Base-by-base conservation (phyloP, 176 grass and related monocot genomes). In the Metroxylon sagu region DNA sequence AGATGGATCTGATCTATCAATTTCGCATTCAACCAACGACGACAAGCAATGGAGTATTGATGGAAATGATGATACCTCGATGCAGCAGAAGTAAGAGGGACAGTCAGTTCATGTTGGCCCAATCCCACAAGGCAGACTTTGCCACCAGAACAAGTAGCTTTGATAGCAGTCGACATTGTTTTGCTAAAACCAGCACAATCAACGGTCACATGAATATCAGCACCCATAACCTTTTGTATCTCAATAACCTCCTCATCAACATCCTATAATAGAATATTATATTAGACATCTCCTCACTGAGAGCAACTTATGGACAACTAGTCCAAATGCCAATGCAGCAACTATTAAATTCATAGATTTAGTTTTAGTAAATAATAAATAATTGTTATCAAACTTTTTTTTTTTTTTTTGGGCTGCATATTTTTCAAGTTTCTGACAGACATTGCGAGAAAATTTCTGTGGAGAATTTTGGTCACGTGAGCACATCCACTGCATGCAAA, bases 71-170 rank as follows among this genome's bases (percentile, higher is more conserved):
- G 5, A 29, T 73, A 77, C 80, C 80, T 83, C 48, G 80, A 74
- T 56, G 86, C 86, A 26, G 91, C 91, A 28, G 91, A 30, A 28
- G 86, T 90, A 26, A 96, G 78, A 69, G 91, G 91, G 57, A 90
- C 83, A 14, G 91, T 90, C 91, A 96, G 77, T 75, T 96, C 83
- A 65, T 96, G 82, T 48, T 96, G 91, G 15, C 91, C 91, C 86
- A 96, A 82, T 15, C 91, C 91, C 0, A 96, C 78, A 15, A 96
- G 75, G 31, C 91, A 96, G 58, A 90, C 91, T 82, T 65, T 75
- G 15, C 91, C 91, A 16, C 91, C 86, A 0, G 86, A 48, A 2
- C 77, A 5, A 59, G 91, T 90, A 29, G 91, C 83, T 68, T 80
- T 72, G 52, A 96, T 58, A 69, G 91, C 86, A 17, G 91, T 96